A percentile compares a stretch with the other conserved stretches of the same genome.
Evolutionary conservation across 371 early-diverging fungal species (phyloP).

Genomic region (Apophysomyces elegans): DNA sequence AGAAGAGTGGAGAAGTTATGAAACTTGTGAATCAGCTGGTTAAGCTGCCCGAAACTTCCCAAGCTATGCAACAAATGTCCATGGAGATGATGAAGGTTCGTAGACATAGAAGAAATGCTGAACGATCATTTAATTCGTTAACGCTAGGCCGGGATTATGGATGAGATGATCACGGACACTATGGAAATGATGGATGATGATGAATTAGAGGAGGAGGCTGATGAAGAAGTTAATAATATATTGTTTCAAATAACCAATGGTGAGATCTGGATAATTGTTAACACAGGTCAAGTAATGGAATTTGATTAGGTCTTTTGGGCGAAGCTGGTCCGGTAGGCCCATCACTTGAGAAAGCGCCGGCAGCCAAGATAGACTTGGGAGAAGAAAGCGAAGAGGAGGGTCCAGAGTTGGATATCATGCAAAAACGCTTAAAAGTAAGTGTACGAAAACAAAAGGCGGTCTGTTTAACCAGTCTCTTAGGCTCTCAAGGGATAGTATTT

Average conservation of each 20-base stretch:
- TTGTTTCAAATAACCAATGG: conserved; percentile 91
- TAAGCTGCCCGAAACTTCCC: conserved; percentile 83
- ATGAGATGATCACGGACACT: conserved; percentile 94
- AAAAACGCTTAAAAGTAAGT: conserved; percentile 77
- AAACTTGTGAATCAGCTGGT: conserved; percentile 83
- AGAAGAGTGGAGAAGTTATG: conserved; percentile 92
- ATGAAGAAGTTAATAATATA: conserved; percentile 91
- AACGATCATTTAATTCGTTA: conserved; percentile 1
- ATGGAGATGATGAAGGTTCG: conserved; percentile 93
- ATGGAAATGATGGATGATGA: conserved; percentile 89
- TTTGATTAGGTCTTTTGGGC: conserved; percentile 66
- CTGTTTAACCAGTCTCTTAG: neutral
- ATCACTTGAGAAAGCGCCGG: conserved; percentile 53
- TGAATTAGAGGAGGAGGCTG: conserved; percentile 93
- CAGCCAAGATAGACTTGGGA: conserved; percentile 49
- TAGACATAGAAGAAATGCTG: neutral
- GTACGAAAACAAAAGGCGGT: neutral
- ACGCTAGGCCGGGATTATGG: conserved; percentile 87
- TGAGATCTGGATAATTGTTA: conserved; percentile 16
- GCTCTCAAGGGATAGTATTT: conserved; percentile 10
- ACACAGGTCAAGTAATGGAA: neutral
- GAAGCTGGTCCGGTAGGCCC: conserved; percentile 67
- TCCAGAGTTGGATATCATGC: conserved; percentile 84
- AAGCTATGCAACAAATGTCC: conserved; percentile 88
- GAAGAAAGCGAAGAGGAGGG: conserved; percentile 71